These are phyloP conservation scores for Fusarium setosum DNA, from an alignment of 2,329 filamentous ascomycete species.

Conservation along the genomic window DNA sequence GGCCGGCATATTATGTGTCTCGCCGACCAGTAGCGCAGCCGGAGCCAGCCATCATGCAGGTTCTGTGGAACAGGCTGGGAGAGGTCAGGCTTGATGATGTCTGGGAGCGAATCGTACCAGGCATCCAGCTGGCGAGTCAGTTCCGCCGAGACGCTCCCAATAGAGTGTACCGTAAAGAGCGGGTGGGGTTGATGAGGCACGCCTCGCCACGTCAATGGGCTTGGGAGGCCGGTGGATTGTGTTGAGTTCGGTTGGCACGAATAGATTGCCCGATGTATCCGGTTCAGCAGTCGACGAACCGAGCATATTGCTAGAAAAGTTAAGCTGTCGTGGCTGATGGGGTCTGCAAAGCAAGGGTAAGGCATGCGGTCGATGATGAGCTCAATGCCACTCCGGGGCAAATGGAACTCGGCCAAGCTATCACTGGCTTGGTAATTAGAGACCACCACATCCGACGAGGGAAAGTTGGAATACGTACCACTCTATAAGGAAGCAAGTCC, in stretches of 20 bases:
- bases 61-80: slow-evolving; percentile 6
- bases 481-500: slow-evolving; percentile 41
- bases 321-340: not conserved
- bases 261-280: too few relatives aligned
- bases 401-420: slow-evolving; percentile 4
- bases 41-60: slow-evolving; percentile 23
- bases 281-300: slow-evolving; percentile 36
- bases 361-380: slow-evolving; percentile 9
- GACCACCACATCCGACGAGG: too few relatives aligned
- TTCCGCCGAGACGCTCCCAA: slow-evolving; percentile 33
- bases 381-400: slow-evolving; percentile 8
- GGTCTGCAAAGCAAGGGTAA: not conserved
- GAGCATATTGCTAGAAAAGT: slow-evolving; percentile 34
- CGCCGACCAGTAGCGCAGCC: slow-evolving; percentile 34
- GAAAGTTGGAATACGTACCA: slow-evolving; percentile 20
- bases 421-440: too few relatives aligned
- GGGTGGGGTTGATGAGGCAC: too few relatives aligned
- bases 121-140: slow-evolving; percentile 38
- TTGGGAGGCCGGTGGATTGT: slow-evolving; percentile 15
- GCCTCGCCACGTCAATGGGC: slow-evolving; percentile 3
- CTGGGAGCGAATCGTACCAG: slow-evolving; percentile 40
- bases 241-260: too few relatives aligned
- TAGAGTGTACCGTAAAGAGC: too few relatives aligned
- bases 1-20: slow-evolving; percentile 34
- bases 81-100: slow-evolving; percentile 38